phyloP scores from a whole-genome alignment of 176 grass and related monocot species.

The Thinopyrum elongatum region DNA sequence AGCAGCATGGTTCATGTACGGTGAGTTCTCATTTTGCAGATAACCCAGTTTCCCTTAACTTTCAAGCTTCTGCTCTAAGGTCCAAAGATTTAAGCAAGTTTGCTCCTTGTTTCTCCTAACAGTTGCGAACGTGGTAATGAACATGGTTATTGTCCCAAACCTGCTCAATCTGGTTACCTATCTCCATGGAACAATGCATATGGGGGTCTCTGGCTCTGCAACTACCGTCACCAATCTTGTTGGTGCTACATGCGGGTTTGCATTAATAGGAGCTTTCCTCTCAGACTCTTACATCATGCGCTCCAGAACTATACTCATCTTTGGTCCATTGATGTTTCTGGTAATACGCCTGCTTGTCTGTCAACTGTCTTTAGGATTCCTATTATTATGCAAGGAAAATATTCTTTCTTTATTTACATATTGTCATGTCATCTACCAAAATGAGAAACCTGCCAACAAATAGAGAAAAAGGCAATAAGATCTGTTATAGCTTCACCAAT shows the following conservation, averaged over 20 bases:
- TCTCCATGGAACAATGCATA: conserved; percentile 49
- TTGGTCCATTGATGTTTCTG: conserved; percentile 49
- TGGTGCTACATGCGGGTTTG: conserved; percentile 44
- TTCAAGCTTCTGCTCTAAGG: neutral
- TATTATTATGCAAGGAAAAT: neutral
- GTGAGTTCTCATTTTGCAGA: conserved; percentile 42
- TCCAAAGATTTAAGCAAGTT: neutral
- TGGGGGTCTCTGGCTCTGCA: conserved; percentile 42
- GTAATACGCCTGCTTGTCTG: conserved; percentile 16
- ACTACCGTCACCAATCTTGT: conserved; percentile 53
- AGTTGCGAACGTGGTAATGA: conserved; percentile 36
- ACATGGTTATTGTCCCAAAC: conserved; percentile 35
- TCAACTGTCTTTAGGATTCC: neutral
- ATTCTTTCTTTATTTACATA: neutral
- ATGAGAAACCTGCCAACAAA: neutral
- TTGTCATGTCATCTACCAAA: neutral
- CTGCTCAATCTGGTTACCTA: conserved; percentile 59
- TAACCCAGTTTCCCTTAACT: neutral
- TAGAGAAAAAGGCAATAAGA: neutral
- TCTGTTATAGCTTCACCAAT: neutral
- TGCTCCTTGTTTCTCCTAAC: neutral
- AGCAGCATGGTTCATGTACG: conserved; percentile 56
- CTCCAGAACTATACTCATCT: conserved; percentile 42
- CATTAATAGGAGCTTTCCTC: conserved; percentile 54
- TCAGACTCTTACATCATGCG: conserved; percentile 61